Evolutionary conservation across 495 filamentous ascomycete species (phyloP), one percentile per base, ranked within the genome.

Genomic region (Podospora comata): DNA sequence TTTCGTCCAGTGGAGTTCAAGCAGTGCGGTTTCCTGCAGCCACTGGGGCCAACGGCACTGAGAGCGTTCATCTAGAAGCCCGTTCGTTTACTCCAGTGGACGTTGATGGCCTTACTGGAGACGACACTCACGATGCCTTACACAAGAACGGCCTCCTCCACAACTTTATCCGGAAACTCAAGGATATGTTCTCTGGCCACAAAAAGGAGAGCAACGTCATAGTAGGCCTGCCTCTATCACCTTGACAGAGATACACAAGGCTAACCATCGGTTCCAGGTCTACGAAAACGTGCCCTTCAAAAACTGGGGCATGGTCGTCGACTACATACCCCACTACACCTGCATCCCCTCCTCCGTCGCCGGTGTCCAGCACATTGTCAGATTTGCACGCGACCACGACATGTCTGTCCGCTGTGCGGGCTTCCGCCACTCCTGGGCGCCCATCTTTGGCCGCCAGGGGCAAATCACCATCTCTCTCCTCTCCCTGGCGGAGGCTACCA

Each of bases 271-370:
- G 5, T 23, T 53, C 20, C 32, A 75, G 71, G 70, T 76, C 5
- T 70, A 76, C 63, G 54, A 48, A 39, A 59, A 77, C 18, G 62
- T 64, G 20, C 60, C 67, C 19, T 86, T 86, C 65, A 44, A 79
- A 32, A 86, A 86, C 68, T 86, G 84, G 84, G 84, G 84, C 11
- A 65, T 70, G 19, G 81, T 73, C 7, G 75, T 85, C n/a, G 65
- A 72, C 20, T 84, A 85, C 66, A 80, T 64, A 3, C 84, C 84
- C 1, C 70, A 59, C 34, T 77, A 72, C 60, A 85, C 84, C 2
- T 84, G 74, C 67, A 66, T 86, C 54, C 84, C 83, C 2, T 81
- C 73, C 19, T 84, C 78, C 0, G 77, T 84, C 57, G 68, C 72
- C 13, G 84, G 80, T 18, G 66, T 86, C 0, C 80, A 85, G 63